Base-by-base conservation (phyloP, 2,329 filamentous ascomycete genomes). In the Penicillium glabrum region DNA sequence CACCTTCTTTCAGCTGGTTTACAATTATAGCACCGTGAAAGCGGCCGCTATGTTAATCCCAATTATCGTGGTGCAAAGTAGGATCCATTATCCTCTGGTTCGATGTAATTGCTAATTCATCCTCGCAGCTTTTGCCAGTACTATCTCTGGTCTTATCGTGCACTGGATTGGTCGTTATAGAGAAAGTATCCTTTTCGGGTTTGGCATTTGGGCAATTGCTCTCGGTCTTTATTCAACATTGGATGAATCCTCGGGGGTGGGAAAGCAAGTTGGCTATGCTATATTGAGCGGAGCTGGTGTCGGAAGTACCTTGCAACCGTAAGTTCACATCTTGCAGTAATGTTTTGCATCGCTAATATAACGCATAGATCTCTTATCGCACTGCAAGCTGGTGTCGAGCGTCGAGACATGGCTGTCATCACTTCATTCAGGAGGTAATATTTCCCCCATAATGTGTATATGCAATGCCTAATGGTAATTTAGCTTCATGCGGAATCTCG, bases 1-100 rank as follows among this genome's bases (percentile, higher is more conserved):
- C 0, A 76, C 86, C 0, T 88, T 85, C 65, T 83, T 83, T 45
- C 84, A 87, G 65, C 82, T 86, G 53, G 82, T 81, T 1, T 77
- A 79, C 23, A 69, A 71, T 19, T 74, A 75, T 47, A 75, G 71
- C 2, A 74, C 78, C 0, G 61, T 80, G 1, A 73, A 72, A 19
- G 82, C 84, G 0, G 85, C 82, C 0, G 74, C 76, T 2, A 73
- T 85, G 47, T 73, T 80, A 3, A 72, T 84, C 11, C 78, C 82
- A 0, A 73, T 86, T 31, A 78, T 83, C 2, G 67, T 77, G 27
- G 67, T 74, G 31, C 81, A 86, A 54, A 72, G 71, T 72, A 66
- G 26, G 63, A 53, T 10, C 7, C 13, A 21, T 13, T 10, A 10
- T 46, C 4, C 9, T 31, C 4, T 43, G 26, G 23, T 13, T 52